Evolutionary conservation across 768 basidiomycete genomes (phyloP).

Genomic region (Leccinum barrowsii): DNA sequence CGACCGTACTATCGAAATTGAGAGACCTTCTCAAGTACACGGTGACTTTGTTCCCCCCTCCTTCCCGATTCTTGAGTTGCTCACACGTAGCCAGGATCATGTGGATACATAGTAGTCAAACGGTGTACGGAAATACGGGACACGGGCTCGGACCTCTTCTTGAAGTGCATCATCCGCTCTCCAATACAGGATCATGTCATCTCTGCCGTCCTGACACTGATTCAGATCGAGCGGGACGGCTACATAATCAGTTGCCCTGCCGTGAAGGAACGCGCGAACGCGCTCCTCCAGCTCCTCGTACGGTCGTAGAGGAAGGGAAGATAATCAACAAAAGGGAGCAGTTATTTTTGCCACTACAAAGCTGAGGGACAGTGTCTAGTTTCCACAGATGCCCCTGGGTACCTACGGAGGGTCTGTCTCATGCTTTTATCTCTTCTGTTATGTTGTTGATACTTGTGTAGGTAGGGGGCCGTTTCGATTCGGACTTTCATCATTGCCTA

Average conservation of each 20-base stretch:
- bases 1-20: too few species aligned
- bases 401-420: conserved; percentile 66
- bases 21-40: too few species aligned
- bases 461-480: conserved; percentile 77
- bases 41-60: too few species aligned
- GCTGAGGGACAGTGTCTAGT: conserved; percentile 69
- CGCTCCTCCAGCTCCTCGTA: conserved; percentile 67
- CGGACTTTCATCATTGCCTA: conserved; percentile 65
- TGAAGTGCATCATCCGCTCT: conserved; percentile 71
- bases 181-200: conserved; percentile 84
- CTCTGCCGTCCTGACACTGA: conserved; percentile 77
- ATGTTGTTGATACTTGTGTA: conserved; percentile 32
- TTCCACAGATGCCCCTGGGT: conserved; percentile 74
- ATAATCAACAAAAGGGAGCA: conserved; percentile 72
- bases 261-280: conserved; percentile 84
- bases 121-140: too few species aligned
- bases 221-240: conserved; percentile 89
- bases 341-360: conserved; percentile 78
- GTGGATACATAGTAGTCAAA: too few species aligned
- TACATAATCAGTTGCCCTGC: conserved; percentile 88
- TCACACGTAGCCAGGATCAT: too few species aligned
- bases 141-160: conserved; percentile 66
- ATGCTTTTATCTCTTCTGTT: background rate
- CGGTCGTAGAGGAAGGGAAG: conserved; percentile 36
- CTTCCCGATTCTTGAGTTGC: too few species aligned